Conservation (phyloP, 1,139 yeast genomes). For the Yamadazyma atmosphaerica region DNA sequence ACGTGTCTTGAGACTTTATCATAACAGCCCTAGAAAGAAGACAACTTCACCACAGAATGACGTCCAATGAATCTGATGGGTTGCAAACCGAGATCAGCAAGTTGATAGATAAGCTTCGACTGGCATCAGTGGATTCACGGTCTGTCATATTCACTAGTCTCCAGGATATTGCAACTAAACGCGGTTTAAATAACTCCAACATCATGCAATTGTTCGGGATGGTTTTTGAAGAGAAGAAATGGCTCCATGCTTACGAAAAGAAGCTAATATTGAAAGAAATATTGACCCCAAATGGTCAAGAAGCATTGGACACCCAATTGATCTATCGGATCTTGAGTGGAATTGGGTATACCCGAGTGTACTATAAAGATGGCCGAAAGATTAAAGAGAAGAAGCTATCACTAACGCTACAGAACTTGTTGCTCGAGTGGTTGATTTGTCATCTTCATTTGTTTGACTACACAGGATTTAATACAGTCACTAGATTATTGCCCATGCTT, state of each 20-base stretch:
- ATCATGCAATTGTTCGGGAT: slow-evolving; percentile 4
- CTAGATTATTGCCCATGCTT: slow-evolving; percentile 26
- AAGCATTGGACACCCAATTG: slow-evolving; percentile 10
- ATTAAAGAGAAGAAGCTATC: slow-evolving; percentile 25
- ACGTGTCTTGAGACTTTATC: background rate
- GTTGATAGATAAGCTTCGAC: background rate
- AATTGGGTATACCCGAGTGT: slow-evolving; percentile 31
- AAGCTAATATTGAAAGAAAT: slow-evolving; percentile 14
- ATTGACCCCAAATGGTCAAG: slow-evolving; percentile 16
- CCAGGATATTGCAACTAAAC: background rate
- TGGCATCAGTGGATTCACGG: background rate
- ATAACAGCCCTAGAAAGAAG: background rate
- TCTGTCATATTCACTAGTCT: background rate
- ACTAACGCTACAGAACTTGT: slow-evolving; percentile 21
- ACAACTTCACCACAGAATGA: no score
- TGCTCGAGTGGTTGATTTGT: slow-evolving; percentile 35
- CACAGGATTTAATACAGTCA: slow-evolving; percentile 16
- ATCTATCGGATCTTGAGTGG: slow-evolving; percentile 25
- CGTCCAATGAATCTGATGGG: no score
- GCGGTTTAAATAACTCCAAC: background rate
- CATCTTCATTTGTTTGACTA: slow-evolving; percentile 29
- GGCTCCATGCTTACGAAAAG: slow-evolving; percentile 12
- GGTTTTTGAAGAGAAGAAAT: slow-evolving; percentile 2
- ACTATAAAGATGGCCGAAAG: slow-evolving; percentile 23
- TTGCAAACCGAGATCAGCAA: background rate